A percentile compares a stretch with the other conserved stretches of the same genome.
phyloP scores from a whole-genome alignment of 495 filamentous ascomycete species.

The Daldinia caldariorum region DNA sequence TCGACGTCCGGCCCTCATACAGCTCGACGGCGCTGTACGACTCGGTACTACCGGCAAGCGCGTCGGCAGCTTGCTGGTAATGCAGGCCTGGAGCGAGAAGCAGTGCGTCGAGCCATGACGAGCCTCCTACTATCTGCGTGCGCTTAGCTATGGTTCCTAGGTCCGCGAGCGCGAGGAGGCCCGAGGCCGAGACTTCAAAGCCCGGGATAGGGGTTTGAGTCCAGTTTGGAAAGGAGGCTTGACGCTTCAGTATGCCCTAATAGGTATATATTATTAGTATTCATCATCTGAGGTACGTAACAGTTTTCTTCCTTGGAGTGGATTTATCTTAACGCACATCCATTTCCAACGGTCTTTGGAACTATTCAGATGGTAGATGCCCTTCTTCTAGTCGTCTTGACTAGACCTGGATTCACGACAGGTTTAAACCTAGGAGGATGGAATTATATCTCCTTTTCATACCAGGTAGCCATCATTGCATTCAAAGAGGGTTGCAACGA shows the following conservation, averaged over 20 bases:
- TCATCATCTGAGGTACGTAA: conserved; percentile 1
- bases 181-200: conserved; percentile 59
- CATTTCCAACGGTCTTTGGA: conserved; percentile 19
- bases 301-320: conserved; percentile 4
- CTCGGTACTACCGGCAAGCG: conserved; percentile 46
- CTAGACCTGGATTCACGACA: conserved; percentile 9
- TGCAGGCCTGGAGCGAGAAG: conserved; percentile 69
- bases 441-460: conserved; percentile 21
- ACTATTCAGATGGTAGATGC: conserved; percentile 1
- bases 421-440: not conserved
- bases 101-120: conserved; percentile 62
- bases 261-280: conserved; percentile 21
- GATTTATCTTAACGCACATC: conserved; percentile 23
- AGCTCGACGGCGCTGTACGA: conserved; percentile 51
- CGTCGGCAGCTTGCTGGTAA: conserved; percentile 66
- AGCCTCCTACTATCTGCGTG: conserved; percentile 64
- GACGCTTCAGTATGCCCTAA: conserved; percentile 44
- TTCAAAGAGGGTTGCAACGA: conserved; percentile 30
- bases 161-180: conserved; percentile 66
- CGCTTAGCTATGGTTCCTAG: conserved; percentile 62
- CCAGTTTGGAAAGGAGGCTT: conserved; percentile 48
- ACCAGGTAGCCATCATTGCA: conserved; percentile 29
- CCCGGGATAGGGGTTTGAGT: conserved; percentile 49
- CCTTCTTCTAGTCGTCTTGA: conserved; percentile 5
- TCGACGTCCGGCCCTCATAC: conserved; percentile 43